Base-by-base conservation (phyloP, 2,329 filamentous ascomycete species). In the Falciphora oryzae region DNA sequence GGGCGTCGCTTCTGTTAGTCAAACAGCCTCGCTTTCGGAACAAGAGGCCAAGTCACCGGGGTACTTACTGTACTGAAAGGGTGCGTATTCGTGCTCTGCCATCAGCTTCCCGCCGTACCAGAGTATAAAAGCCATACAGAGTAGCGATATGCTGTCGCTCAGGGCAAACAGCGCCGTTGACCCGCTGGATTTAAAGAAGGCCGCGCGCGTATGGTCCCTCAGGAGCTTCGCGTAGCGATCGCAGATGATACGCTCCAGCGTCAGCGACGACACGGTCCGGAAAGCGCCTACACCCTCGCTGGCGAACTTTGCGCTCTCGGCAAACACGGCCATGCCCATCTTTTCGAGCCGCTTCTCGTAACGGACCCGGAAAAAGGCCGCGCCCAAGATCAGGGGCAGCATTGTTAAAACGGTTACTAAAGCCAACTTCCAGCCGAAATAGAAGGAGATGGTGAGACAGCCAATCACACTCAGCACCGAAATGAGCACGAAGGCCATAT, bases 361-460 rank as follows among this genome's bases (percentile, higher is more conserved):
- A n/a, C 79, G 75, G 58, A 86, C 75, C 16, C 84, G 78, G 67
- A 73, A 76, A 59, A 75, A 73, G 0, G 78, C 77, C 0, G 78
- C 71, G 8, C 69, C 70, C 16, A 75, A 67, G 57, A 75, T 72
- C 8, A 76, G 65, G 3, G 73, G 72, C 68, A 76, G 73, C 7
- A 75, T 73, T 1, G 72, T 71, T 29, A 71, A 67, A 22, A 76
- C 75, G 1, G 78, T 75, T 0, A 93, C 86, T 0, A 92, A 74
- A 0, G 87, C 85, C 13, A 93, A 79, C 72, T 92, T 93, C 90
- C 90, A 93, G 0, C 89, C 88, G 71, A 89, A 92, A 14, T 82
- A 79, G 69, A 91, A 91, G 0, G 88, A 81, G 60, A 93, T 87
- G 32, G 82, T 78, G 18, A 91, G 74, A 22, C 84, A 86, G 0